Evolutionary conservation across 371 early-diverging fungal genomes (phyloP).

Genomic region (Mortierella sp.): DNA sequence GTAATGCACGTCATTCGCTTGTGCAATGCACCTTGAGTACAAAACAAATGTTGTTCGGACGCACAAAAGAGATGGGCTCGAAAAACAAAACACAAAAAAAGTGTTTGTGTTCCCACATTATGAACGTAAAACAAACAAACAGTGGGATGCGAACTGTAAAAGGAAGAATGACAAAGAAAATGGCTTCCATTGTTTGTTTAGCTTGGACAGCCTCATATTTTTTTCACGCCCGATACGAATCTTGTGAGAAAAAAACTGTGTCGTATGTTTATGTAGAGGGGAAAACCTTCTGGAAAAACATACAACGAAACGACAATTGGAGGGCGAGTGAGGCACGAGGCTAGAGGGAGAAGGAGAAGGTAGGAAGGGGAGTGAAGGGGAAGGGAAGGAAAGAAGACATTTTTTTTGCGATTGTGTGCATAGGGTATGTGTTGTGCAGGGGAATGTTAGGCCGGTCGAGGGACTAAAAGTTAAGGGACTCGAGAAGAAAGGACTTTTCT

Average conservation of each 20-base stretch:
- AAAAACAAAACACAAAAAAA: not conserved
- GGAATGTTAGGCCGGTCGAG: too few relatives aligned
- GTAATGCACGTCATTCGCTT: not conserved
- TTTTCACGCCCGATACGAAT: not conserved
- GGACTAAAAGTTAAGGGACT: too few relatives aligned
- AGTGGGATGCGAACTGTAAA: not conserved
- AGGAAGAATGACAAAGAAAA: not conserved
- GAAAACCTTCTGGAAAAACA: too few relatives aligned
- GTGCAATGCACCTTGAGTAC: too few relatives aligned
- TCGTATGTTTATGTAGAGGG: not conserved
- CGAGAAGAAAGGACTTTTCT: too few relatives aligned
- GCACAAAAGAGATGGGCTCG: not conserved
- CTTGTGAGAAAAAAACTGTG: not conserved
- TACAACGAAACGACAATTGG: not conserved
- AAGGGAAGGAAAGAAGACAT: too few relatives aligned
- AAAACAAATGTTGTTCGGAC: not conserved
- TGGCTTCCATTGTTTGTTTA: not conserved
- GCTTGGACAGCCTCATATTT: not conserved
- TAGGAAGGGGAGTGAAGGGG: too few relatives aligned
- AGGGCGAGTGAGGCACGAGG: too few relatives aligned
- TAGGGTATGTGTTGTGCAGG: too few relatives aligned
- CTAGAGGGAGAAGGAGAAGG: too few relatives aligned
- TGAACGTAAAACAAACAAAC: not conserved
- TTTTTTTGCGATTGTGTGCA: too few relatives aligned
- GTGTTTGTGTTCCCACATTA: not conserved